Base-by-base conservation (phyloP, 345 rosid genomes). In the Orychophragmus violaceus region DNA sequence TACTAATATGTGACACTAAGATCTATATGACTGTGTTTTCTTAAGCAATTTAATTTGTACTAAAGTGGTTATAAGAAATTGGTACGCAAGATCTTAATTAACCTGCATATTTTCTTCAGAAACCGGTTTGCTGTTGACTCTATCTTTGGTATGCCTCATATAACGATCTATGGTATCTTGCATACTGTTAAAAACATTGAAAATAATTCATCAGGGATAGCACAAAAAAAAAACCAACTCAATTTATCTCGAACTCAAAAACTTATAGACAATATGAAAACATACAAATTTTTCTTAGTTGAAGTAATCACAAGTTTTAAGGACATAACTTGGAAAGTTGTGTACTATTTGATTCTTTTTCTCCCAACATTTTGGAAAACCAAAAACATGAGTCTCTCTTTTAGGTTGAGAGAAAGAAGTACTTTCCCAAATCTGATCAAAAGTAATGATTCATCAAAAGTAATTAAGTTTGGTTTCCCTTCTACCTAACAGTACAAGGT, bases 51-150 rank as follows among this genome's bases (percentile, higher is more conserved):
- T 32, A n/a, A 23, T 36, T 18, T 49, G 19, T 36, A 23, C 42
- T 16, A 11, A 45, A 21, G 3, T 1, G 12, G 27, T 24, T 11
- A 42, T 39, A 39, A 29, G 19, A 14, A 19, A 19, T 5, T 54
- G 19, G 19, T 29, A 71, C 19, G 42, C 14, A 56, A 64, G 16
- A 46, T 56, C 12, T 27, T 46, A 36, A 44, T 5, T 0, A 68
- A 82, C 88, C 88, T 82, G 82, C 67, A 74, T 69, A 74, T 74
- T 70, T 69, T 80, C 73, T 51, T 82, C 84, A 11, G 74, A 68
- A 41, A 68, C 58, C 18, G 77, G 78, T 62, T 66, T 78, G 65
- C 9, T 64, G 61, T 14, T 76, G 69, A 57, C 44, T 74, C 70
- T 76, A 21, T 82, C 82, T 68, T 78, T 79, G 13, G 80, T 59